phyloP scores from a whole-genome alignment of 345 rosid species.

The Isatis tinctoria region DNA sequence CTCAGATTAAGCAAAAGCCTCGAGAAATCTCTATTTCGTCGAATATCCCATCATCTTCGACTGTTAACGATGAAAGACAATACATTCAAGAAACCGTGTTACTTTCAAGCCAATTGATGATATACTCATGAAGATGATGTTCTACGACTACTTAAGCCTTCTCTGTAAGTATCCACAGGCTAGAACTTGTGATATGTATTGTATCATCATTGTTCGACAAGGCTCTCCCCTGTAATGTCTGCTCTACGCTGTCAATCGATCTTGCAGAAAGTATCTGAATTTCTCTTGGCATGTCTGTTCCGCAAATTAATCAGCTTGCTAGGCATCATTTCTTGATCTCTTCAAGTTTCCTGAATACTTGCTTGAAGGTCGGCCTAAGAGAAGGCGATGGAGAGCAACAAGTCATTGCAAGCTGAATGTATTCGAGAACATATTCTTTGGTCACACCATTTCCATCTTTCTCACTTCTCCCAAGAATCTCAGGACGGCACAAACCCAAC shows the following conservation, averaged over 20 bases:
- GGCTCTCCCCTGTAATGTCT: neutral
- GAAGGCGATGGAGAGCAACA: slow-evolving; percentile 82
- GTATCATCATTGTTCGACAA: neutral
- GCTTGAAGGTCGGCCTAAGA: slow-evolving; percentile 63
- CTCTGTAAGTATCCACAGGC: neutral
- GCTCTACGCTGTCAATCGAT: neutral
- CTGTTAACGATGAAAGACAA: slow-evolving; percentile 8
- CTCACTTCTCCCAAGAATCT: slow-evolving; percentile 33
- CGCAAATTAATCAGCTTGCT: neutral
- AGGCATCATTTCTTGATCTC: slow-evolving; percentile 46
- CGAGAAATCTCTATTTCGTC: neutral
- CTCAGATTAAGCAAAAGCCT: neutral
- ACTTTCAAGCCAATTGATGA: neutral
- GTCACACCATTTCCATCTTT: slow-evolving; percentile 33
- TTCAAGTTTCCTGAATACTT: slow-evolving; percentile 60
- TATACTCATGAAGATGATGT: neutral
- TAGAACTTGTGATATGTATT: slow-evolving; percentile 1
- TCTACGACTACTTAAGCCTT: neutral
- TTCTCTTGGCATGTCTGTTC: neutral
- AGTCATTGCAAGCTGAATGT: slow-evolving; percentile 71
- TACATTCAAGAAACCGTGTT: slow-evolving; percentile 20
- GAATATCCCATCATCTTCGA: neutral
- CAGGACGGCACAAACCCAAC: slow-evolving; percentile 53
- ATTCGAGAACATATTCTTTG: slow-evolving; percentile 53
- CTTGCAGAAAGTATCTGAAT: neutral